phyloP scores from a whole-genome alignment of 2,329 filamentous ascomycete species.

The Hymenoscyphus occultus region DNA sequence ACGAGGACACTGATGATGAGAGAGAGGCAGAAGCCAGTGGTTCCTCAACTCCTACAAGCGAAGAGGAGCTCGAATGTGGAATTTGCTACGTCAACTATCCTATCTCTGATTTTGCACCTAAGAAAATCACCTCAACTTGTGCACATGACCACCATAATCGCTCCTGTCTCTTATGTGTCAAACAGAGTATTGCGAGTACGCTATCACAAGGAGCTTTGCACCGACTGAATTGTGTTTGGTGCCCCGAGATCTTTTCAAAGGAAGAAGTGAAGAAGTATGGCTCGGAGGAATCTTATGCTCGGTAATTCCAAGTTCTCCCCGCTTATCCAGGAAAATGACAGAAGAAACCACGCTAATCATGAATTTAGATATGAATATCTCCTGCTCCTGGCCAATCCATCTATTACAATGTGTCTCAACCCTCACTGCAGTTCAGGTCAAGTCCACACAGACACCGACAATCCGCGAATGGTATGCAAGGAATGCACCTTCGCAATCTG shows the following conservation, averaged over 20 bases:
- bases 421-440: conserved; percentile 24
- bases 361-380: conserved; percentile 22
- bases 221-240: conserved; percentile 18
- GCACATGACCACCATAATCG: conserved; percentile 10
- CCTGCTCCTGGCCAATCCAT: conserved; percentile 12
- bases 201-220: conserved; percentile 15
- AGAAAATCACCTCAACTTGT: conserved; percentile 18
- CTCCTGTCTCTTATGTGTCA: conserved; percentile 18
- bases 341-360: neutral
- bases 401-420: conserved; percentile 24
- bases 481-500: conserved; percentile 26
- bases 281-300: conserved; percentile 12
- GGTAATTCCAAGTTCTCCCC: conserved; percentile 11
- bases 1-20: neutral
- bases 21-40: neutral
- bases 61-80: conserved; percentile 14
- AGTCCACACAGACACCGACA: conserved; percentile 14
- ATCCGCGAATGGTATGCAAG: conserved; percentile 26
- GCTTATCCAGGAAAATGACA: too few relatives aligned
- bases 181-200: conserved; percentile 8
- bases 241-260: conserved; percentile 14
- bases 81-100: conserved; percentile 14
- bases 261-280: conserved; percentile 21
- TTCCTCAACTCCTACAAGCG: neutral
- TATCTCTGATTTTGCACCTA: conserved; percentile 14